A percentile compares a stretch with the other conserved stretches of the same genome.
Evolutionary conservation across 108 stramenopile genomes (phyloP).

Genomic region (Cyclotella baltica): DNA sequence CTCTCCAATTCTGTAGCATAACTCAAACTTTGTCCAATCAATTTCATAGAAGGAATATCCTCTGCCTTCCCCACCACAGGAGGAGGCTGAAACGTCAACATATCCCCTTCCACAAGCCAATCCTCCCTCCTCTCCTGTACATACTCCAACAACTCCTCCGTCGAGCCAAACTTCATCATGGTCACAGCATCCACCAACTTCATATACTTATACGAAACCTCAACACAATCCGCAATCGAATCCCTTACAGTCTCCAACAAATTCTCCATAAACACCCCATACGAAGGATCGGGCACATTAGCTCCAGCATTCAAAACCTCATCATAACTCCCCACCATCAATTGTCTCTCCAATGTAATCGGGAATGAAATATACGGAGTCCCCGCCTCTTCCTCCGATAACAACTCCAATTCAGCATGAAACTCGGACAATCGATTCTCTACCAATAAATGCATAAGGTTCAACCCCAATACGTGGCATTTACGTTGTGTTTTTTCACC

Average conservation of each 20-base stretch:
- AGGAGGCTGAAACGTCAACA: slow-evolving; percentile 71
- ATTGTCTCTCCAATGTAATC: slow-evolving; percentile 83
- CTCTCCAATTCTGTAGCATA: slow-evolving; percentile 94
- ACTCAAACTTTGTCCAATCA: slow-evolving; percentile 82
- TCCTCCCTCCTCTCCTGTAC: slow-evolving; percentile 81
- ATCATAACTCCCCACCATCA: slow-evolving; percentile 91
- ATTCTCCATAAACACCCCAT: slow-evolving; percentile 82
- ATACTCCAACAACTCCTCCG: slow-evolving; percentile 75
- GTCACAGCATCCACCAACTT: slow-evolving; percentile 69
- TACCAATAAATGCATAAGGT: slow-evolving; percentile 88
- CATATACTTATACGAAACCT: slow-evolving; percentile 83
- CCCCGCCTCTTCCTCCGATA: slow-evolving; percentile 74
- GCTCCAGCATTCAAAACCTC: slow-evolving; percentile 67
- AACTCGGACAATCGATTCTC: slow-evolving; percentile 92
- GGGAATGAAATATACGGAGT: slow-evolving; percentile 77
- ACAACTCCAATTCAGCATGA: slow-evolving; percentile 87
- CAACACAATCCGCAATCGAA: slow-evolving; percentile 87
- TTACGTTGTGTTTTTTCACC: slow-evolving; percentile 54
- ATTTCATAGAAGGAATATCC: slow-evolving; percentile 83
- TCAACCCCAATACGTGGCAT: slow-evolving; percentile 81
- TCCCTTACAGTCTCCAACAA: slow-evolving; percentile 83
- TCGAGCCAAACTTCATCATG: slow-evolving; percentile 81
- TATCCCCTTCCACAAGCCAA: slow-evolving; percentile 80
- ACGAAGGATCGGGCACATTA: slow-evolving; percentile 77
- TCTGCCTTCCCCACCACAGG: slow-evolving; percentile 61